These are phyloP conservation scores for Gelatoporia subvermispora DNA, from an alignment of 768 basidiomycete species.

Conservation along the genomic window DNA sequence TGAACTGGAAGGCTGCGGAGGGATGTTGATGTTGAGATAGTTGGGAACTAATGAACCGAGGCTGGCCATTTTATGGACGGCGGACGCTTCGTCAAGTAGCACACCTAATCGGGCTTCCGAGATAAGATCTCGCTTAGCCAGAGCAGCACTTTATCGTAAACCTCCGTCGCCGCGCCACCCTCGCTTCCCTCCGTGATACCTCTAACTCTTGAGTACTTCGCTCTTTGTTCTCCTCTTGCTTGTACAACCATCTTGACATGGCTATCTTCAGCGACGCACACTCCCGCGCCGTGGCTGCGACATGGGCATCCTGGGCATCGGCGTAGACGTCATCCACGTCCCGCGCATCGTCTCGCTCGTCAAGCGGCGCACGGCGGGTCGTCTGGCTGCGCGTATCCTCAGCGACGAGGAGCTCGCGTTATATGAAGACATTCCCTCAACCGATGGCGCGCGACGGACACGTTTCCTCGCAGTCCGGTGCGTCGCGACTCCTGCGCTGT, in stretches of 20 bases:
- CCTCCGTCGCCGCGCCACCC: too few species aligned
- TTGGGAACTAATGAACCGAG: background rate
- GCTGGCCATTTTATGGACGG: constrained; percentile 4
- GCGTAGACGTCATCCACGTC: constrained; percentile 68
- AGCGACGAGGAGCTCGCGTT: constrained; percentile 38
- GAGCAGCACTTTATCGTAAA: background rate
- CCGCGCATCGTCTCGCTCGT: constrained; percentile 60
- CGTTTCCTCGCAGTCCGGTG: constrained; percentile 75
- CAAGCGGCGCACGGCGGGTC: constrained; percentile 38
- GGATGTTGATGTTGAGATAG: constrained; percentile 1
- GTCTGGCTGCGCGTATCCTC: constrained; percentile 60
- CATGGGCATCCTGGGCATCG: constrained; percentile 70
- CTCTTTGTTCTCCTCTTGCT: too few species aligned
- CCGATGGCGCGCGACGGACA: constrained; percentile 19
- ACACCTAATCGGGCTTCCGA: constrained; percentile 5
- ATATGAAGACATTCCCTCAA: constrained; percentile 33
- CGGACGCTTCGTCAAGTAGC: constrained; percentile 1
- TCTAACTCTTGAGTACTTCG: background rate
- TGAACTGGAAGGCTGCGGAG: background rate
- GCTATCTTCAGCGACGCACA: background rate
- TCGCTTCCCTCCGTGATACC: background rate
- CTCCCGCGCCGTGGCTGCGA: background rate
- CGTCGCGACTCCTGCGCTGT: constrained; percentile 15
- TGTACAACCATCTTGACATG: too few species aligned
- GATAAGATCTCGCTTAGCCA: constrained; percentile 9